Conservation (phyloP, 2,329 filamentous ascomycete genomes). For the Alternaria postmessia region DNA sequence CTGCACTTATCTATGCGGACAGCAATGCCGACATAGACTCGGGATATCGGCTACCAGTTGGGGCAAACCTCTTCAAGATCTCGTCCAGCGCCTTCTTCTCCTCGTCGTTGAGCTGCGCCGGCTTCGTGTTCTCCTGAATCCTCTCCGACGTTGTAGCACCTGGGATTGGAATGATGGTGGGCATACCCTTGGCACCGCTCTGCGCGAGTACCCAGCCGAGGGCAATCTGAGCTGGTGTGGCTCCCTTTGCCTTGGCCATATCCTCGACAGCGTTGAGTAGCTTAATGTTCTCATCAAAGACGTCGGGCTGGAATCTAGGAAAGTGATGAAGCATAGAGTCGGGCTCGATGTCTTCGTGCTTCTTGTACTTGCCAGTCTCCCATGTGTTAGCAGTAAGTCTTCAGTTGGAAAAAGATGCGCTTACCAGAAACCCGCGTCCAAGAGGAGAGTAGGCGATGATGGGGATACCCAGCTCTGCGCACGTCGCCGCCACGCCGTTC, state of each 20-base stretch:
- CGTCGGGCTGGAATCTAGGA: slow-evolving; percentile 70
- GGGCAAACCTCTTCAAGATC: slow-evolving; percentile 58
- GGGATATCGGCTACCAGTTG: slow-evolving; percentile 54
- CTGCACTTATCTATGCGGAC: slow-evolving; percentile 15
- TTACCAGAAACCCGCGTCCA: slow-evolving; percentile 64
- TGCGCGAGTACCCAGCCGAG: slow-evolving; percentile 68
- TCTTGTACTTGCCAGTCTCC: slow-evolving; percentile 56
- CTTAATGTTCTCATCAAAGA: slow-evolving; percentile 71
- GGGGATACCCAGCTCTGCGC: slow-evolving; percentile 70
- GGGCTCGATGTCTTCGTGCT: slow-evolving; percentile 64
- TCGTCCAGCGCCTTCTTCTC: slow-evolving; percentile 62
- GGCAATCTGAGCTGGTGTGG: slow-evolving; percentile 70
- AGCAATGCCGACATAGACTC: slow-evolving; percentile 13
- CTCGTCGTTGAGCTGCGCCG: slow-evolving; percentile 59
- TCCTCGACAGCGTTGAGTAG: slow-evolving; percentile 66
- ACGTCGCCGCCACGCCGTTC: slow-evolving; percentile 65
- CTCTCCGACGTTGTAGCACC: slow-evolving; percentile 66
- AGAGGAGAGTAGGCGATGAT: slow-evolving; percentile 76
- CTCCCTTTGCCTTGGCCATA: slow-evolving; percentile 67
- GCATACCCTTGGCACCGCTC: slow-evolving; percentile 62
- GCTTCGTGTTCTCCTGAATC: slow-evolving; percentile 69
- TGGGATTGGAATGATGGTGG: slow-evolving; percentile 70
- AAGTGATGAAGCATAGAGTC: slow-evolving; percentile 59
- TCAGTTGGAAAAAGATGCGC: not conserved
- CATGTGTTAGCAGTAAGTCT: slow-evolving; percentile 25